Evolutionary conservation across 352 stramenopile genomes (phyloP).

Genomic region (Globisporangium nagaii): DNA sequence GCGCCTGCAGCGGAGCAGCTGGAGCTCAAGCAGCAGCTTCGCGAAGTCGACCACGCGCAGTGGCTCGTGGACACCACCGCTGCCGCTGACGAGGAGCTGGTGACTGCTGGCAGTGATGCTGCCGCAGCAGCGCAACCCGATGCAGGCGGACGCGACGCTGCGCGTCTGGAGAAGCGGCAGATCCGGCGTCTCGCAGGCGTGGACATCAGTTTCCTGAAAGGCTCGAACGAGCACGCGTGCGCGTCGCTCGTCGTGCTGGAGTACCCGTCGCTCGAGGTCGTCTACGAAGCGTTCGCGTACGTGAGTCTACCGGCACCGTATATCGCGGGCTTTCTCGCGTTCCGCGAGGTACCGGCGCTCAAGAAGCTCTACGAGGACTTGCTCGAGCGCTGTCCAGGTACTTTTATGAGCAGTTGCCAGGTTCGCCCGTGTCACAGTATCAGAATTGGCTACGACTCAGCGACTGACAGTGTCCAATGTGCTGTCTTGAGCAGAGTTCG

Average conservation of each 20-base stretch:
- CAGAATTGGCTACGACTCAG: no score
- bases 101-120: not conserved
- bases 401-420: not conserved
- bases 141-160: not conserved
- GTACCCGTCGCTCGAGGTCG: conserved; percentile 48
- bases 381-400: conserved; percentile 41
- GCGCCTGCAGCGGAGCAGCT: conserved; percentile 35
- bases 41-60: conserved; percentile 32
- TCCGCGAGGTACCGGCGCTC: conserved; percentile 72
- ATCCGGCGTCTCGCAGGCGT: conserved; percentile 60
- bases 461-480: not conserved
- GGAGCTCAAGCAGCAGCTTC: conserved; percentile 46
- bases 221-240: conserved; percentile 73
- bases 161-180: not conserved
- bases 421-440: no score
- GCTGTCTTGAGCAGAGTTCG: conserved; percentile 30
- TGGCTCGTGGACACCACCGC: conserved; percentile 24
- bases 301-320: conserved; percentile 76
- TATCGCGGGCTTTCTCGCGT: conserved; percentile 76
- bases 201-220: conserved; percentile 83
- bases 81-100: not conserved
- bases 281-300: conserved; percentile 85
- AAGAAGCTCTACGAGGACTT: conserved; percentile 65
- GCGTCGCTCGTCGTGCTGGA: conserved; percentile 76
- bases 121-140: not conserved